Percentiles rank a stretch among this genome's conserved stretches.
Evolutionary conservation across 2,329 filamentous ascomycete genomes (phyloP).

Genomic region (Allantophomopsis lycopodina): DNA sequence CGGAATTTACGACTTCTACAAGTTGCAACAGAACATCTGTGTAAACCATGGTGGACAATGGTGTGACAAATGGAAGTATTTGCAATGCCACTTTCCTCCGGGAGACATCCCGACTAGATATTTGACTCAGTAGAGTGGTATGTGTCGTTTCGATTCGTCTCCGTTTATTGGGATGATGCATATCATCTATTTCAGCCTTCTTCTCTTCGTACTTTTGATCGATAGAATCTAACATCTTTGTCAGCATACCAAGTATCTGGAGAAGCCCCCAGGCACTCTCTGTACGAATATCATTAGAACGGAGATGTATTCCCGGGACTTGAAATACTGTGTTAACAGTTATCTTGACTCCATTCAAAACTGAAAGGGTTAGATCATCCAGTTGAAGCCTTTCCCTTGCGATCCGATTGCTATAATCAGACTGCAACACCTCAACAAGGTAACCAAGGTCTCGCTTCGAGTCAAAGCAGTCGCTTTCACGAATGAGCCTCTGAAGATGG

Average conservation of each 20-base stretch:
- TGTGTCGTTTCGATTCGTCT: conserved; percentile 5
- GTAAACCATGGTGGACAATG: too few species aligned
- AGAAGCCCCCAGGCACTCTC: conserved; percentile 48
- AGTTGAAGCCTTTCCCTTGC: conserved; percentile 62
- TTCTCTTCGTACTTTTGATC: too few species aligned
- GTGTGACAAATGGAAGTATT: conserved; percentile 29
- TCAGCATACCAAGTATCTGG: conserved; percentile 40
- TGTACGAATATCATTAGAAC: conserved; percentile 34
- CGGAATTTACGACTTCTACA: conserved; percentile 19
- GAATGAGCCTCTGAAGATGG: conserved; percentile 43
- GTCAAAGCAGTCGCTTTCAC: conserved; percentile 21
- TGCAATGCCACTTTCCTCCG: conserved; percentile 26
- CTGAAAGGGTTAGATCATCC: conserved; percentile 50
- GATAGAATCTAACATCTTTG: too few species aligned
- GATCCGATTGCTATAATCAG: conserved; percentile 62
- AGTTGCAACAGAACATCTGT: too few species aligned
- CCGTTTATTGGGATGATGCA: conserved; percentile 14
- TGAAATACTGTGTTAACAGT: conserved; percentile 22
- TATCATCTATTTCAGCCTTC: too few species aligned
- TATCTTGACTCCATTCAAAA: conserved; percentile 12
- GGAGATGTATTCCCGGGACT: conserved; percentile 36
- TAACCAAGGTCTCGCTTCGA: conserved; percentile 36
- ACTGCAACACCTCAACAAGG: conserved; percentile 58
- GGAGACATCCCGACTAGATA: too few species aligned
- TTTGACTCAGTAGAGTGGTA: too few species aligned